phyloP scores from a whole-genome alignment of 805 yeast species.

The Kregervanrija fluxuum region DNA sequence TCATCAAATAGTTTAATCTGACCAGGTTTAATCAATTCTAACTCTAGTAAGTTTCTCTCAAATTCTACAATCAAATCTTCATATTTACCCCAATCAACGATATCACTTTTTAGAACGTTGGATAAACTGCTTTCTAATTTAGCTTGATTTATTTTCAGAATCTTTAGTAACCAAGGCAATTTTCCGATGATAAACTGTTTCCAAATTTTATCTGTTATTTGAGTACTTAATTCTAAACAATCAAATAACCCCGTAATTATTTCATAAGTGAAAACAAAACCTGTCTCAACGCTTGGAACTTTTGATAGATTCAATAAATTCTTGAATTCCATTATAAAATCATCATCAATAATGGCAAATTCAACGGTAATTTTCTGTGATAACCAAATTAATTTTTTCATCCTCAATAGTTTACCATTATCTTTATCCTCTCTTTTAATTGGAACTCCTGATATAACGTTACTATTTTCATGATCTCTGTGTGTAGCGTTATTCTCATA shows the following conservation, averaged over 20 bases:
- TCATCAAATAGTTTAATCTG: slow-evolving; percentile 9
- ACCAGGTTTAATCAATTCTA: slow-evolving; percentile 16
- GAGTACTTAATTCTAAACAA: slow-evolving; percentile 18
- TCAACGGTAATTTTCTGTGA: slow-evolving; percentile 22
- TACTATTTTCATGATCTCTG: slow-evolving; percentile 2
- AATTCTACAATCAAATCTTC: slow-evolving; percentile 13
- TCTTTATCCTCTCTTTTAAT: slow-evolving; percentile 3
- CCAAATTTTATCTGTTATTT: slow-evolving; percentile 19
- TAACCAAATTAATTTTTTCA: slow-evolving; percentile 27
- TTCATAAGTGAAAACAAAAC: slow-evolving; percentile 24
- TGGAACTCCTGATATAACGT: slow-evolving; percentile 6
- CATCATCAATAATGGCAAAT: slow-evolving; percentile 18
- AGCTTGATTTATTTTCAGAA: slow-evolving; percentile 24
- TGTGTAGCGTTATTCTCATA: background rate
- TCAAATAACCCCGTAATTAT: slow-evolving; percentile 21
- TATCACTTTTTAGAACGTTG: slow-evolving; percentile 17
- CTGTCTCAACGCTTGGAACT: slow-evolving; percentile 24
- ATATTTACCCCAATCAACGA: slow-evolving; percentile 7
- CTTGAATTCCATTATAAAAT: slow-evolving; percentile 23
- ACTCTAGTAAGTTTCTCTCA: slow-evolving; percentile 12
- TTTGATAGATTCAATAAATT: slow-evolving; percentile 21
- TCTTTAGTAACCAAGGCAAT: slow-evolving; percentile 19
- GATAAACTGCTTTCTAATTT: slow-evolving; percentile 16
- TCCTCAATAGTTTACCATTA: slow-evolving; percentile 13
- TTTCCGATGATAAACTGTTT: slow-evolving; percentile 19